Percentiles rank a stretch among this genome's conserved stretches.
phyloP scores from a whole-genome alignment of 768 basidiomycete genomes.

The Inosperma sp. region DNA sequence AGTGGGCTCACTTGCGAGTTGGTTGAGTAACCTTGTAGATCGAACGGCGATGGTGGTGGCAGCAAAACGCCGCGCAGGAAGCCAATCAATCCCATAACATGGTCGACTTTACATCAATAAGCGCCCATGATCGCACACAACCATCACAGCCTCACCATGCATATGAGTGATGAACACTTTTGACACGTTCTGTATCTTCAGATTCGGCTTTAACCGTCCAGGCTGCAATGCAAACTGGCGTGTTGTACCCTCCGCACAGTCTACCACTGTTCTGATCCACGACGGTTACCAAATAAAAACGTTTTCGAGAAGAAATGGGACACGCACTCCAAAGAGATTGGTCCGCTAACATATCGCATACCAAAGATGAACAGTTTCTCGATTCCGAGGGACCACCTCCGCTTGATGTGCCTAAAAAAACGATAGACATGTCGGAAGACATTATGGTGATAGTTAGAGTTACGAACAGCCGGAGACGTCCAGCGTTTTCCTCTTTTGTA shows the following conservation, averaged over 20 bases:
- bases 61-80: constrained; percentile 57
- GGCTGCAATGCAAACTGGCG: constrained; percentile 63
- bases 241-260: constrained; percentile 78
- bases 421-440: constrained; percentile 47
- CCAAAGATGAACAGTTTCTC: constrained; percentile 74
- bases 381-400: constrained; percentile 71
- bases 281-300: constrained; percentile 9
- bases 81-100: constrained; percentile 69
- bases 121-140: background rate
- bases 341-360: constrained; percentile 52
- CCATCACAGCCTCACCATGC: constrained; percentile 49
- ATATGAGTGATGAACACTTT: constrained; percentile 85
- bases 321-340: constrained; percentile 64
- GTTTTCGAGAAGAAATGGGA: background rate
- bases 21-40: no score
- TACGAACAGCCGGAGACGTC: no score
- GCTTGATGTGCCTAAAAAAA: constrained; percentile 72
- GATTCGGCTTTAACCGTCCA: constrained; percentile 21
- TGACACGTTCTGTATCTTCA: constrained; percentile 45
- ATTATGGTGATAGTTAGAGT: constrained; percentile 22
- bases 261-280: constrained; percentile 53
- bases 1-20: no score
- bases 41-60: no score
- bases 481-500: no score
- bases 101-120: constrained; percentile 46